Conservation (phyloP, 1,284 basidiomycete genomes). For the Athelia sp. region DNA sequence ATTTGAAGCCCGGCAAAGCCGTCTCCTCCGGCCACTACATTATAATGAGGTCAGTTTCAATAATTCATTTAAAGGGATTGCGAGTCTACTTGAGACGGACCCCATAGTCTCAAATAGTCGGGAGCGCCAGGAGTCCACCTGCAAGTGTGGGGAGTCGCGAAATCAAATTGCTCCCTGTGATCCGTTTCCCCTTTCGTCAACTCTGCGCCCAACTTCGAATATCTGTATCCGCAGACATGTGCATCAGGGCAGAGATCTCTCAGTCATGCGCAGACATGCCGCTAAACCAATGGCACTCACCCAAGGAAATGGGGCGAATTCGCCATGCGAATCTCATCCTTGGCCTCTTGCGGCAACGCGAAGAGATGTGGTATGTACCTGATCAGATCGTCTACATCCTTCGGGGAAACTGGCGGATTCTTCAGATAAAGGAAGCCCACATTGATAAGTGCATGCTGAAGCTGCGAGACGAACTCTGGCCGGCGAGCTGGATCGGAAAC, state of each 20-base stretch:
- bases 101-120: conserved; percentile 51
- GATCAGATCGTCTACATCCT: conserved; percentile 38
- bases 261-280: too few species aligned
- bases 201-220: conserved; percentile 56
- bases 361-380: conserved; percentile 56
- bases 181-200: conserved; percentile 60
- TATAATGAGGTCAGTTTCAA: too few species aligned
- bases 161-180: conserved; percentile 65
- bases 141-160: conserved; percentile 50
- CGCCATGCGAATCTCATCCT: conserved; percentile 54
- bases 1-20: conserved; percentile 48
- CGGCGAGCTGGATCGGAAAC: conserved; percentile 29
- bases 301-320: conserved; percentile 66
- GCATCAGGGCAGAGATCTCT: too few species aligned
- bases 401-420: conserved; percentile 43
- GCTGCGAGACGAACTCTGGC: conserved; percentile 46
- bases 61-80: too few species aligned
- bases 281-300: too few species aligned
- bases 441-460: conserved; percentile 59
- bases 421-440: conserved; percentile 66
- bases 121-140: conserved; percentile 51
- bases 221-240: too few species aligned
- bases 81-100: too few species aligned
- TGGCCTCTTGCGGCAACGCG: conserved; percentile 51
- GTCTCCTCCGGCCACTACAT: too few species aligned